These are phyloP conservation scores for Aspergillus intermedius DNA, from an alignment of 2,329 filamentous ascomycete species.

Conservation along the genomic window DNA sequence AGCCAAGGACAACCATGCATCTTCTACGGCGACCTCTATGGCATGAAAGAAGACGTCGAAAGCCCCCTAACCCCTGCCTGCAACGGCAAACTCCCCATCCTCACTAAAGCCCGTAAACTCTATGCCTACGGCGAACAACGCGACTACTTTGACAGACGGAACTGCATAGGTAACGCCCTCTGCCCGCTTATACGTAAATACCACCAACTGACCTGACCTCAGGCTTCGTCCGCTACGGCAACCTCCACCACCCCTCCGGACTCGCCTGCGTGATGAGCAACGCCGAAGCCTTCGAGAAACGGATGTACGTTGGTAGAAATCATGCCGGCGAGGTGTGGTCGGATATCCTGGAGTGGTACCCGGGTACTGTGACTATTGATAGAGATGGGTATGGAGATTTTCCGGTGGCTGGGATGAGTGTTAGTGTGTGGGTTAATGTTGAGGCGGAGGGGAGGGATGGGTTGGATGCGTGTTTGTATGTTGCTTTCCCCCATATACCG, in stretches of 20 bases:
- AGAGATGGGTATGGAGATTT: constrained; percentile 55
- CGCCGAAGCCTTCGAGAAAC: constrained; percentile 43
- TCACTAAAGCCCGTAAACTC: constrained; percentile 57
- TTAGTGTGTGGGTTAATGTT: constrained; percentile 57
- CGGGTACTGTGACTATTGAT: constrained; percentile 52
- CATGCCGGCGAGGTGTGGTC: constrained; percentile 58
- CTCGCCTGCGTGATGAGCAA: constrained; percentile 54
- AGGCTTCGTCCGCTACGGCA: constrained; percentile 49
- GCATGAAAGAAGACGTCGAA: constrained; percentile 47
- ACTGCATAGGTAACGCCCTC: constrained; percentile 48
- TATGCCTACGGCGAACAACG: constrained; percentile 61
- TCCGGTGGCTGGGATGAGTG: constrained; percentile 46
- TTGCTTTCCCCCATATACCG: constrained; percentile 4
- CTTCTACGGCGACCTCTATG: constrained; percentile 66
- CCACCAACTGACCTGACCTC: constrained; percentile 6
- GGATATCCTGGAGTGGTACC: constrained; percentile 52
- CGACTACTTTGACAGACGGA: constrained; percentile 56
- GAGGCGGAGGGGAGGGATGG: constrained; percentile 46
- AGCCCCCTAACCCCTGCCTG: constrained; percentile 49
- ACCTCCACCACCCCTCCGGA: constrained; percentile 43
- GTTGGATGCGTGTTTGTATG: constrained; percentile 40
- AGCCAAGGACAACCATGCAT: constrained; percentile 58
- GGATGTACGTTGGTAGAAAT: constrained; percentile 55
- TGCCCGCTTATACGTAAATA: background rate
- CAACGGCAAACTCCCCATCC: constrained; percentile 49